Conservation (phyloP, 345 rosid genomes). For the Aquilaria sinensis region DNA sequence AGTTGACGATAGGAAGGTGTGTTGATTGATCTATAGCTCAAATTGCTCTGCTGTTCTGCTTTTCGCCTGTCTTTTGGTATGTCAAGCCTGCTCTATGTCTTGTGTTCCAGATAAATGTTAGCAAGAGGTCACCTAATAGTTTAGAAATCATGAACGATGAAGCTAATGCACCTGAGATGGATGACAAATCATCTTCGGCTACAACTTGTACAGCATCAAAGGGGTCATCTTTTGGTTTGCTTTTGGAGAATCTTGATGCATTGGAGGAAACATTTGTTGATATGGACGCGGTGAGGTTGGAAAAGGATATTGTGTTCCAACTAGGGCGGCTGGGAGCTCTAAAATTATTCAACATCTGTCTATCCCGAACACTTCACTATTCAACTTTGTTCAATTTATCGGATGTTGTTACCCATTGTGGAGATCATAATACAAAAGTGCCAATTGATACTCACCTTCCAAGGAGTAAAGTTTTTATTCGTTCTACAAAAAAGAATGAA, state of each 20-base stretch:
- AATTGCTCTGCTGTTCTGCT: not conserved
- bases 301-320: constrained; percentile 57
- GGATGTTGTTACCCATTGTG: constrained; percentile 18
- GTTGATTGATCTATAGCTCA: not conserved
- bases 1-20: constrained; percentile 36
- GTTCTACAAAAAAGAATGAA: constrained; percentile 32
- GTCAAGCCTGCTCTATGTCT: constrained; percentile 10
- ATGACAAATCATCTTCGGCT: constrained; percentile 7
- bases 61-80: not conserved
- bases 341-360: constrained; percentile 35
- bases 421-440: constrained; percentile 15
- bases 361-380: constrained; percentile 32
- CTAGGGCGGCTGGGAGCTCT: constrained; percentile 65
- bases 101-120: constrained; percentile 26
- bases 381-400: constrained; percentile 28
- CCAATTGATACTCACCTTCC: constrained; percentile 8
- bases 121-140: constrained; percentile 21
- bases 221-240: constrained; percentile 36
- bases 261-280: constrained; percentile 56
- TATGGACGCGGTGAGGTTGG: constrained; percentile 38
- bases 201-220: constrained; percentile 15
- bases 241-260: constrained; percentile 58
- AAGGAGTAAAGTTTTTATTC: constrained; percentile 22
- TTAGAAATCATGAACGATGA: constrained; percentile 9
- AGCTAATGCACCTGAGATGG: constrained; percentile 1